Percentiles rank a stretch among this genome's conserved stretches.
These are phyloP conservation scores for Barnettozyma californica DNA, from an alignment of 805 yeast species.

Conservation along the genomic window DNA sequence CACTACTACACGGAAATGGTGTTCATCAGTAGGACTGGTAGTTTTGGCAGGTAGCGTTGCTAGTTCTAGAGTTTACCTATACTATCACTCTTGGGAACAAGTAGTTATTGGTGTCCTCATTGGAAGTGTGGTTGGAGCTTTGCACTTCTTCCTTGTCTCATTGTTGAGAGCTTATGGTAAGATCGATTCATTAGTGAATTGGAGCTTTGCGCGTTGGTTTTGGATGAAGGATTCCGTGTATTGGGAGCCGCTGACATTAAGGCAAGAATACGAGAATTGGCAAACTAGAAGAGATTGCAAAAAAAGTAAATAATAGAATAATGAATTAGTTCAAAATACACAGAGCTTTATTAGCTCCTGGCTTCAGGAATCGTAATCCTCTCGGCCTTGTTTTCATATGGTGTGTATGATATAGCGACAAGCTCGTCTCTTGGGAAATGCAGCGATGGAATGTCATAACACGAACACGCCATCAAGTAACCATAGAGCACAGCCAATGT, in stretches of 20 bases:
- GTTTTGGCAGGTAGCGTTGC: constrained; percentile 40
- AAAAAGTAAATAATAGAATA: background rate
- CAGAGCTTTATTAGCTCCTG: constrained; percentile 2
- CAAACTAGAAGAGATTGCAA: constrained; percentile 17
- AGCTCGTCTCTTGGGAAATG: constrained; percentile 77
- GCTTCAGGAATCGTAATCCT: constrained; percentile 36
- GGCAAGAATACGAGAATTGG: constrained; percentile 40
- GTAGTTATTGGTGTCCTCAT: constrained; percentile 65
- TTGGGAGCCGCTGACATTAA: constrained; percentile 40
- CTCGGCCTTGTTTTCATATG: constrained; percentile 69
- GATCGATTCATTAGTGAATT: constrained; percentile 54
- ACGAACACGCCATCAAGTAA: constrained; percentile 87
- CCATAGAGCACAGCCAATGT: constrained; percentile 88
- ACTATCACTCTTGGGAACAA: constrained; percentile 72
- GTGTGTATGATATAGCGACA: constrained; percentile 82
- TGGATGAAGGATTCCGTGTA: constrained; percentile 58
- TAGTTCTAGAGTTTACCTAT: constrained; percentile 68
- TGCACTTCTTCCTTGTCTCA: constrained; percentile 49
- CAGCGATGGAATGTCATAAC: constrained; percentile 77
- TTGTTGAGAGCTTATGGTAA: constrained; percentile 63
- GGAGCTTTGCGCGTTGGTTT: constrained; percentile 48
- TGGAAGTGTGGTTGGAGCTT: constrained; percentile 56
- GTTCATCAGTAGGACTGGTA: constrained; percentile 28
- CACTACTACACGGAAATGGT: constrained; percentile 22
- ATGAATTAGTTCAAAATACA: background rate